phyloP scores from a whole-genome alignment of 1,284 basidiomycete genomes.

The Peniophora sp. region DNA sequence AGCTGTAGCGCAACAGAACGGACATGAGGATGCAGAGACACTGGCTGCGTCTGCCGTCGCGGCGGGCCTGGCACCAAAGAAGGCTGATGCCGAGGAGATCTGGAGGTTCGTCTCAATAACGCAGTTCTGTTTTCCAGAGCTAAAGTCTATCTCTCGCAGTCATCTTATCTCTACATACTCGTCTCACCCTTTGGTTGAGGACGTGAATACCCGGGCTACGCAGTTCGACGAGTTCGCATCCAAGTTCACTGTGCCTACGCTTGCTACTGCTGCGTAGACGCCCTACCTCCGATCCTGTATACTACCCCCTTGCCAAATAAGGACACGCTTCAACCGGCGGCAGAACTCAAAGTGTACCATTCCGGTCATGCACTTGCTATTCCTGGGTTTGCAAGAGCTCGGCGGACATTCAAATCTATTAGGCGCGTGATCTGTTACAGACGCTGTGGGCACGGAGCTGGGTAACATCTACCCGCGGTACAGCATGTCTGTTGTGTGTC shows the following conservation, averaged over 20 bases:
- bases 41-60: slow-evolving; percentile 66
- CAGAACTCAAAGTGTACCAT: no score
- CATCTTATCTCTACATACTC: slow-evolving; percentile 52
- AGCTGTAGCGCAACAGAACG: slow-evolving; percentile 51
- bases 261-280: slow-evolving; percentile 26
- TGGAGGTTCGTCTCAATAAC: slow-evolving; percentile 49
- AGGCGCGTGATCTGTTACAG: no score
- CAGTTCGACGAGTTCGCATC: slow-evolving; percentile 67
- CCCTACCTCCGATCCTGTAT: no score
- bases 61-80: slow-evolving; percentile 54
- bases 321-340: no score
- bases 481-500: no score
- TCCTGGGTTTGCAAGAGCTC: no score
- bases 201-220: slow-evolving; percentile 51
- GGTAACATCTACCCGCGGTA: no score
- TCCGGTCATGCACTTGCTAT: no score
- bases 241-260: slow-evolving; percentile 57
- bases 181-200: slow-evolving; percentile 59
- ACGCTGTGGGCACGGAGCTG: no score
- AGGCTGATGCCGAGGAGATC: slow-evolving; percentile 52
- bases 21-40: slow-evolving; percentile 54
- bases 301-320: no score
- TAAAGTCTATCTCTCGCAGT: slow-evolving; percentile 26
- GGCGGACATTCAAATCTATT: no score
- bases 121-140: slow-evolving; percentile 3